Evolutionary conservation across 768 basidiomycete genomes (phyloP).

Genomic region (Rhizopogon salebrosus): DNA sequence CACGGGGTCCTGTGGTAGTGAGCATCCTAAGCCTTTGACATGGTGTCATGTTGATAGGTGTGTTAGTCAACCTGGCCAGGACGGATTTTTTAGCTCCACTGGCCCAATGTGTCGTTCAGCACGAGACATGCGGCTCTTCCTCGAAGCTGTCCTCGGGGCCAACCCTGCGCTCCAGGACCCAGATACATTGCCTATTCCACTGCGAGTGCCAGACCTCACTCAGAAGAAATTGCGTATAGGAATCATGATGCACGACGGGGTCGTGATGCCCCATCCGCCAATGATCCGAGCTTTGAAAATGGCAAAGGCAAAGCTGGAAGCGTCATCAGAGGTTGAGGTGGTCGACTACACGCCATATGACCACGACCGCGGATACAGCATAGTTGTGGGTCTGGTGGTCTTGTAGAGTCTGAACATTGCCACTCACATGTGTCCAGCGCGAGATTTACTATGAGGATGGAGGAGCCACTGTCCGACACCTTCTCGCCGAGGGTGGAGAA

Average conservation of each 20-base stretch:
- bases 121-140: conserved; percentile 10
- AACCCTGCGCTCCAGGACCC: conserved; percentile 40
- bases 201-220: conserved; percentile 17
- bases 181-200: conserved; percentile 24
- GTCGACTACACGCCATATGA: conserved; percentile 30
- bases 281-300: conserved; percentile 34
- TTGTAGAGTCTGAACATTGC: background rate
- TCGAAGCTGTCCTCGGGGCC: conserved; percentile 16
- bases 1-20: conserved; percentile 10
- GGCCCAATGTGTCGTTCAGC: conserved; percentile 29
- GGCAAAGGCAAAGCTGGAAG: conserved; percentile 30
- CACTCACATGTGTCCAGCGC: conserved; percentile 16
- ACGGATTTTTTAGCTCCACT: conserved; percentile 27
- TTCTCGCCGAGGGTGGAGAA: conserved; percentile 26
- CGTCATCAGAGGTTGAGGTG: conserved; percentile 29
- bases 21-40: conserved; percentile 3
- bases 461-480: conserved; percentile 21
- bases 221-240: conserved; percentile 25
- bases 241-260: conserved; percentile 32
- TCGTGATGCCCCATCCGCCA: conserved; percentile 37
- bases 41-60: conserved; percentile 8
- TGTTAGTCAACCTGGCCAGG: conserved; percentile 23
- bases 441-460: conserved; percentile 36
- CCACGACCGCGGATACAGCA: conserved; percentile 28
- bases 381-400: conserved; percentile 24